Evolutionary conservation across 106 monocot species (phyloP).

Genomic region (Ottelia alismoides): DNA sequence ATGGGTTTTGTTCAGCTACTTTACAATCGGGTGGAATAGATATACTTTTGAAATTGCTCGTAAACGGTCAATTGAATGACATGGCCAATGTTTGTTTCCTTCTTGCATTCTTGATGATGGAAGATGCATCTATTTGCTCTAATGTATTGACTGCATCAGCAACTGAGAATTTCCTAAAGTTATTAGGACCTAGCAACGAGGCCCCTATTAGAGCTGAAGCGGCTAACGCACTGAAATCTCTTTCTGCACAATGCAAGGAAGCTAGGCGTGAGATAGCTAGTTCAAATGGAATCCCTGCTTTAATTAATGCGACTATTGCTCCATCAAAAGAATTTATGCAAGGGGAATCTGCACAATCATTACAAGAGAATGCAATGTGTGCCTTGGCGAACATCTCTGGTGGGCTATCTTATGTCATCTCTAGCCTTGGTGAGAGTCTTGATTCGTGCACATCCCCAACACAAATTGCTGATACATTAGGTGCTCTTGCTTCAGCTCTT

Average conservation of each 20-base stretch:
- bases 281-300: conserved; percentile 87
- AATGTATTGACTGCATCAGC: conserved; percentile 32
- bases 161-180: conserved; percentile 67
- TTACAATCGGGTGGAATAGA: conserved; percentile 58
- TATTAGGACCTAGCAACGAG: conserved; percentile 77
- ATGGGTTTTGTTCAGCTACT: conserved; percentile 73
- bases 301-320: conserved; percentile 98
- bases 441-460: conserved; percentile 66
- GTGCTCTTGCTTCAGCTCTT: conserved; percentile 92
- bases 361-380: conserved; percentile 98
- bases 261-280: conserved; percentile 88
- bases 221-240: conserved; percentile 78
- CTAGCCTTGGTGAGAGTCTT: conserved; percentile 93
- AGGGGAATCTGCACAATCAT: conserved; percentile 87
- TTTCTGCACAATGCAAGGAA: conserved; percentile 93
- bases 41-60: conserved; percentile 65
- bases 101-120: conserved; percentile 69
- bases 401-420: conserved; percentile 86
- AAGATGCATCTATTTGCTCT: conserved; percentile 66
- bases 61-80: conserved; percentile 38
- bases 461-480: conserved; percentile 91
- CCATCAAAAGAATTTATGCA: conserved; percentile 99
- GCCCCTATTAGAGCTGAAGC: conserved; percentile 87
- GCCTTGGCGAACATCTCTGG: conserved; percentile 98
- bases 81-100: conserved; percentile 80